Evolutionary conservation across 495 filamentous ascomycete genomes (phyloP), one percentile per base, ranked within the genome.

Genomic region (Podospora pseudocomata): DNA sequence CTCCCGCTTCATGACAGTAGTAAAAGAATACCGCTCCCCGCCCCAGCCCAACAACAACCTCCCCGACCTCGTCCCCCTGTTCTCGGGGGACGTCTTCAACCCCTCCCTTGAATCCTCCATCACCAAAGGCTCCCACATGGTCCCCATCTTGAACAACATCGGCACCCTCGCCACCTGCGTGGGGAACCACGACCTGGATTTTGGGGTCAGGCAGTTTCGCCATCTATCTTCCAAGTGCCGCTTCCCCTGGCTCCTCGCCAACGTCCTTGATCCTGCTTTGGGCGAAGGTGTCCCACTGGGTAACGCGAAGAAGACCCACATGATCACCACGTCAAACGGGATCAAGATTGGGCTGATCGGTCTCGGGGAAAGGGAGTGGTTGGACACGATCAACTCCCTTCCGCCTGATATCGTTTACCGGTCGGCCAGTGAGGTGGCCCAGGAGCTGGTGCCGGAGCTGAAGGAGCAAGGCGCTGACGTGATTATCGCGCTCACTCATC

Each of bases 121-220:
- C 4, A 97, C 93, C 1, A 96, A 96, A 79, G 93, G 86, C 63
- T 80, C 84, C 66, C 93, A 97, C 77, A 97, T 97, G 93, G 86
- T 96, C 9, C 90, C 92, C 5, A 81, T 94, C n/a, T 75, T 97
- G 30, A 96, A 97, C 75, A 81, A 81, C n/a, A 85, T 90, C 62
- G 85, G 87, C 9, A 93, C 91, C 7, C 85, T 90, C 74, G 90
- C 89, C 23, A 91, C 92, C 4, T 90, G 91, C 79, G 84, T 93
- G 65, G 93, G 93, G 63, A 97, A 97, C 75, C 93, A 97, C 77
- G 93, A 97, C 75, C 87, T 97, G 53, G 93, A 97, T 77, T 97
- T 97, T 73, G 93, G 93, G n/a, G 90, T 94, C 20, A 77, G 81
- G 11, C 92, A 96, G 74, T 91, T 92, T 74, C 85, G 84, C 23